These are phyloP conservation scores for Eucommia ulmoides DNA, from an alignment of 257 asterid species.

Conservation along the genomic window DNA sequence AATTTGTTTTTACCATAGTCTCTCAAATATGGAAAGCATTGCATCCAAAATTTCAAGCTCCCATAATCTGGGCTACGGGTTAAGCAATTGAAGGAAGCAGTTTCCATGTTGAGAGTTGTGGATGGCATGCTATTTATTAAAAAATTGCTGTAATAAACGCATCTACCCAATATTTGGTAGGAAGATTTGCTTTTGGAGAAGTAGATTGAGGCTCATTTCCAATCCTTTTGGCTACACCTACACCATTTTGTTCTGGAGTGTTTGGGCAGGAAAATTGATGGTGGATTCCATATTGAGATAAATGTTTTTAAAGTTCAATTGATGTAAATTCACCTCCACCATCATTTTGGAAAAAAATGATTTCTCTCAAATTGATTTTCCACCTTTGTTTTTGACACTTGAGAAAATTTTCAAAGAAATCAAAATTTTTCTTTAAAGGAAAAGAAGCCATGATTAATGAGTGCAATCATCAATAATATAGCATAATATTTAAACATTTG, in stretches of 20 bases:
- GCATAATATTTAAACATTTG: constrained; percentile 3
- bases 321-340: background rate
- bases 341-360: background rate
- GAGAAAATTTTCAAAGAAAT: constrained; percentile 2
- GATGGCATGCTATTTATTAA: background rate
- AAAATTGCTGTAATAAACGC: background rate
- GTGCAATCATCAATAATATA: constrained; percentile 4
- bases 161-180: constrained; percentile 4
- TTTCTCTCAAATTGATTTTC: constrained; percentile 1
- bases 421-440: constrained; percentile 1
- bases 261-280: background rate
- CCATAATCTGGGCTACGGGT: constrained; percentile 1
- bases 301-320: background rate
- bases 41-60: constrained; percentile 3
- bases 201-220: background rate
- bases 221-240: background rate
- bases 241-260: background rate
- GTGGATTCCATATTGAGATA: background rate
- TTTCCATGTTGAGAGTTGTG: background rate
- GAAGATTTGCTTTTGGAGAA: background rate
- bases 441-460: constrained; percentile 1
- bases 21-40: constrained; percentile 8
- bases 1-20: background rate
- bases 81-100: background rate
- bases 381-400: constrained; percentile 3